phyloP scores from a whole-genome alignment of 208 protist genomes.

The Trypanosoma cruzi region DNA sequence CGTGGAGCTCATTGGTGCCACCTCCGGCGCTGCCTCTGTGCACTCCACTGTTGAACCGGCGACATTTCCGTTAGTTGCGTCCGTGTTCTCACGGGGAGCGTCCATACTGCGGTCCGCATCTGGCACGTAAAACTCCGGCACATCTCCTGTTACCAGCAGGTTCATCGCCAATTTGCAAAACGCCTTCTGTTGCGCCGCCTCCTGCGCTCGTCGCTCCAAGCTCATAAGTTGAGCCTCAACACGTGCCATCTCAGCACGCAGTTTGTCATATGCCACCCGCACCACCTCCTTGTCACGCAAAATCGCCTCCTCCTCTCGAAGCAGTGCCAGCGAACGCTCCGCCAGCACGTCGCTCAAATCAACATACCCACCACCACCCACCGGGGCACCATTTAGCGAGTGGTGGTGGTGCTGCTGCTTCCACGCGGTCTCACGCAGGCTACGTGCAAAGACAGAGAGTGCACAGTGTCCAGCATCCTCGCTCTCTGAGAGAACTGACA shows the following conservation, averaged over 20 bases:
- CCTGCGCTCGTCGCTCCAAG: constrained; percentile 51
- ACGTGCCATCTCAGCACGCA: constrained; percentile 74
- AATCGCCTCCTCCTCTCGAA: constrained; percentile 76
- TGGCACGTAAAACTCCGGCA: constrained; percentile 44
- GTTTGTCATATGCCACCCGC: constrained; percentile 69
- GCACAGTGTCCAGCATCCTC: constrained; percentile 59
- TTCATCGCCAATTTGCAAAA: constrained; percentile 81
- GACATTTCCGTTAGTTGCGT: constrained; percentile 33
- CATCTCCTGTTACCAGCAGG: constrained; percentile 58
- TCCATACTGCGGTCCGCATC: constrained; percentile 25
- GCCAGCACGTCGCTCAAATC: constrained; percentile 61
- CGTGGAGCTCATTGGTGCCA: constrained; percentile 26
- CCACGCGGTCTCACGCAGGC: constrained; percentile 37
- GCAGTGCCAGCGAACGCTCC: constrained; percentile 52
- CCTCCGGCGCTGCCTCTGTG: constrained; percentile 13
- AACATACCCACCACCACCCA: not conserved
- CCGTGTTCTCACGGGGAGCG: constrained; percentile 20
- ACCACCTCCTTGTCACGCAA: constrained; percentile 46
- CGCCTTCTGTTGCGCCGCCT: constrained; percentile 70
- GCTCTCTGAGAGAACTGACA: constrained; percentile 50
- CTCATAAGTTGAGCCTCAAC: constrained; percentile 80
- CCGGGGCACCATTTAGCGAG: not conserved
- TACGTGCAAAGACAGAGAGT: constrained; percentile 58
- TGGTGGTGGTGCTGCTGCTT: constrained; percentile 1
- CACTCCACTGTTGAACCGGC: constrained; percentile 17